Evolutionary conservation across 805 yeast species (phyloP), one percentile per base, ranked within the genome.

Genomic region (Yueomyces sp.): DNA sequence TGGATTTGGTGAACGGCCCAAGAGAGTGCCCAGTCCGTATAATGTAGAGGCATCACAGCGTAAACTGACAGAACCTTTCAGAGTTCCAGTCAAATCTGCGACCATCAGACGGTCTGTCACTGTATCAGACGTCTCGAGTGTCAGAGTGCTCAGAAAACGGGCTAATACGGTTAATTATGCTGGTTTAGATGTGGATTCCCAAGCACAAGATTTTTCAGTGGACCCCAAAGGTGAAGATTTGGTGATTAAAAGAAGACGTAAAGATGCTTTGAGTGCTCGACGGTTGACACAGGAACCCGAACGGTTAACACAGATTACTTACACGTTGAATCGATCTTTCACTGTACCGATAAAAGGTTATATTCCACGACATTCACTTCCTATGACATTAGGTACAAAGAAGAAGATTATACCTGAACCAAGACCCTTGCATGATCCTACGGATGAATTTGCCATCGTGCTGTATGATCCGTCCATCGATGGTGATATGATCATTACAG

Each of bases 401-500:
- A 74, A 81, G 36, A 75, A 77, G 48, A 73, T 77, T 2, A 68
- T 75, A 1, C 63, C 85, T 43, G 83, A 85, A n/a, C 95, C 97
- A 3, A 67, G 87, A 45, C 94, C 98, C 1, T 68, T 92, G n/a
- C 94, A 90, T 58, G 98, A 92, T 63, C 98, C 98, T 0, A 72
- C 81, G 39, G 87, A 81, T 47, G 96, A 92, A 59, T 79, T 85
- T 54, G 96, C 98, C 2, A 85, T 92, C 44, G 96, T 92, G 1
- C 67, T 92, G 39, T 92, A 86, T 56, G 98, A 92, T 60, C 98
- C 98, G 0, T 85, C 97, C 0, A 80, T 90, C 3, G 97, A 92
- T 56, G 73, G 66, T n/a, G 58, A 60, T 37, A 62, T 61, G 50
- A 48, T 47, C 43, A 50, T 47, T 39, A 48, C 49, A 37, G 53